Conservation (phyloP, 2,329 filamentous ascomycete species). For the Aspergillus luchuensis region DNA sequence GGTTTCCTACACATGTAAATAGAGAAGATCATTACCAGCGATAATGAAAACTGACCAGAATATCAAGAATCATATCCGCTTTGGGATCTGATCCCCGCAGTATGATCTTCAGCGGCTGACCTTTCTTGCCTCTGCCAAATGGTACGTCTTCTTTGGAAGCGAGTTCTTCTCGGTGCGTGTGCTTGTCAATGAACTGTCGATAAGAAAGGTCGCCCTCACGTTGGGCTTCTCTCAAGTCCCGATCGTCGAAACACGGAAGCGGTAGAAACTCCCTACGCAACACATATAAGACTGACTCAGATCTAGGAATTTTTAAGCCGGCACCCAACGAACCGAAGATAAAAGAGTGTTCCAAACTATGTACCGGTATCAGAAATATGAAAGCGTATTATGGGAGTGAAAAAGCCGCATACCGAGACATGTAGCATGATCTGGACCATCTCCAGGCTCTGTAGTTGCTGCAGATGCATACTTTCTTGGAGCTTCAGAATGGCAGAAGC, state of each 20-base stretch:
- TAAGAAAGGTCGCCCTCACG: constrained; percentile 31
- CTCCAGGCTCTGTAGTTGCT: constrained; percentile 50
- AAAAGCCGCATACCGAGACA: constrained; percentile 42
- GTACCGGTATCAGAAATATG: constrained; percentile 3
- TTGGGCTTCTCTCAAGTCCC: constrained; percentile 33
- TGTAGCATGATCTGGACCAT: constrained; percentile 53
- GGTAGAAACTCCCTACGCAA: constrained; percentile 36
- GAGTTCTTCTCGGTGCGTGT: constrained; percentile 11
- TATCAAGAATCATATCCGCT: constrained; percentile 49
- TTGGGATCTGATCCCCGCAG: constrained; percentile 42
- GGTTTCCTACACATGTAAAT: constrained; percentile 47
- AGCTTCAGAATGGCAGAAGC: constrained; percentile 9
- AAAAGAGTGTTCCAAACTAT: constrained; percentile 40
- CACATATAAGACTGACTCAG: constrained; percentile 18
- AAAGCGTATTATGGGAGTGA: background rate
- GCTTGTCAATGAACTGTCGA: constrained; percentile 29
- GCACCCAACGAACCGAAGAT: constrained; percentile 32
- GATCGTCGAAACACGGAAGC: constrained; percentile 38
- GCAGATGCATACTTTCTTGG: constrained; percentile 24
- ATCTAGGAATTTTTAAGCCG: background rate
- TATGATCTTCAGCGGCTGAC: constrained; percentile 44
- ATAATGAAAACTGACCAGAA: constrained; percentile 44
- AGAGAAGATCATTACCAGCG: background rate
- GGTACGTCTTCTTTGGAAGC: constrained; percentile 9
- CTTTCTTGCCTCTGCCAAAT: constrained; percentile 27